Evolutionary conservation across 169 alveolate genomes (phyloP).

Genomic region (Plasmodium chabaudi): DNA sequence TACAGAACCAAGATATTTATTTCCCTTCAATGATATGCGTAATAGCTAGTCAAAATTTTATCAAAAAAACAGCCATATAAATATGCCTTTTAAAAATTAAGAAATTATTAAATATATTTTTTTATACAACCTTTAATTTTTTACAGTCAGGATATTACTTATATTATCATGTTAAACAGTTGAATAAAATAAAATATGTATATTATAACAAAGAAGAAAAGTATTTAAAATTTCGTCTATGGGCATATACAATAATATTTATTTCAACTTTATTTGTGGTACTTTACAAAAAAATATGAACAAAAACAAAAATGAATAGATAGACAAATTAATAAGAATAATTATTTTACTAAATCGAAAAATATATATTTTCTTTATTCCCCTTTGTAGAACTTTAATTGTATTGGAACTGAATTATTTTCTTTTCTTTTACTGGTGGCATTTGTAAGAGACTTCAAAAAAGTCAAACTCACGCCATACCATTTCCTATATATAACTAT

Average conservation of each 20-base stretch:
- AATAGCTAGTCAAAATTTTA: not conserved
- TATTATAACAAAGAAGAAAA: slow-evolving; percentile 26
- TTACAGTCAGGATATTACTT: slow-evolving; percentile 39
- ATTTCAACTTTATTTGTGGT: slow-evolving; percentile 20
- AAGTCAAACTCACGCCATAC: not conserved
- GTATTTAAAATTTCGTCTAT: slow-evolving; percentile 16
- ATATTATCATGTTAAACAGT: not conserved
- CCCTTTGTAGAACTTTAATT: slow-evolving; percentile 12
- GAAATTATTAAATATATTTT: not conserved
- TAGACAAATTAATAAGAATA: slow-evolving; percentile 1
- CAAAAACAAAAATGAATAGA: not conserved
- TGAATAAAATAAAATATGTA: slow-evolving; percentile 6
- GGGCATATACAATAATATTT: slow-evolving; percentile 16
- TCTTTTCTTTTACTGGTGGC: slow-evolving; percentile 29
- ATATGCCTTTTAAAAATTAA: not conserved
- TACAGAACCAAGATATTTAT: slow-evolving; percentile 18
- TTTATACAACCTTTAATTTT: not conserved
- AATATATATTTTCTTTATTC: not conserved
- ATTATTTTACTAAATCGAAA: not conserved
- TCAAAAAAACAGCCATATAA: not conserved
- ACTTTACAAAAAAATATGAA: not conserved
- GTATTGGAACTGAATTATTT: slow-evolving; percentile 12
- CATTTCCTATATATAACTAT: not conserved
- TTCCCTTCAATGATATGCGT: slow-evolving; percentile 50
- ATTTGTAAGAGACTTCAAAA: slow-evolving; percentile 11